Base-by-base conservation (phyloP, 352 stramenopile species). In the Globisporangium megalacanthum region DNA sequence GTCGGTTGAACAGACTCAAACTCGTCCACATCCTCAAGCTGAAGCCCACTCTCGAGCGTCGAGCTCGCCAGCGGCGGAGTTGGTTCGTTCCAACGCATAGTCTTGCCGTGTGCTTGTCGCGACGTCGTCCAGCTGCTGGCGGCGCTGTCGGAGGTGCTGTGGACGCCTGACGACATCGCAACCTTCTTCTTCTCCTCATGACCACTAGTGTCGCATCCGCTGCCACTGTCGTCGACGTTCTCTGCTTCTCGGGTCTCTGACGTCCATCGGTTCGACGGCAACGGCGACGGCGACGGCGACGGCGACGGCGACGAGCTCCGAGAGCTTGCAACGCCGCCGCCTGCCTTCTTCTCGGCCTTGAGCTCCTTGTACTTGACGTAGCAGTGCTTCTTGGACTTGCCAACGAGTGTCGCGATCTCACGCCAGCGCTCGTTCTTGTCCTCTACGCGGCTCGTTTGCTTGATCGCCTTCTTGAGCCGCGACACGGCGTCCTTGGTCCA, bases 361-460 rank as follows among this genome's bases (percentile, higher is more conserved):
- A 93, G 68, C 41, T 88, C 70, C 62, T 93, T 93, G 69, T 93
- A 93, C 65, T 93, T 92, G 33, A 89, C 19, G 56, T 92, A 91
- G 65, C 83, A 93, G 44, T 89, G 69, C 60, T 89, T 89, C 50
- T 92, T 92, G n/a, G 65, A 73, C 54, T 85, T 79, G 13, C 81
- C 76, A 13, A 93, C 75, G 13, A 80, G 46, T n/a, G 15, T 50
- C 0, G 77, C 77, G 45, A 91, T 89, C 46, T 84, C 58, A 37
- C 82, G 87, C 81, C 81, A 93, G 17, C 79, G 81, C 15, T 75
- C 72, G 49, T 81, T 89, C 61, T 88, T 93, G 58, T 92, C 77
- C 19, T 79, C 70, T 1, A 88, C 46, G 6, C 56, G 41, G 10
- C 54, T 77, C 0, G 81, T 90, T 51, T 83, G 76, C 57, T 91